Conservation (phyloP, 768 basidiomycete genomes). For the Omphalotus guepiniiformis region DNA sequence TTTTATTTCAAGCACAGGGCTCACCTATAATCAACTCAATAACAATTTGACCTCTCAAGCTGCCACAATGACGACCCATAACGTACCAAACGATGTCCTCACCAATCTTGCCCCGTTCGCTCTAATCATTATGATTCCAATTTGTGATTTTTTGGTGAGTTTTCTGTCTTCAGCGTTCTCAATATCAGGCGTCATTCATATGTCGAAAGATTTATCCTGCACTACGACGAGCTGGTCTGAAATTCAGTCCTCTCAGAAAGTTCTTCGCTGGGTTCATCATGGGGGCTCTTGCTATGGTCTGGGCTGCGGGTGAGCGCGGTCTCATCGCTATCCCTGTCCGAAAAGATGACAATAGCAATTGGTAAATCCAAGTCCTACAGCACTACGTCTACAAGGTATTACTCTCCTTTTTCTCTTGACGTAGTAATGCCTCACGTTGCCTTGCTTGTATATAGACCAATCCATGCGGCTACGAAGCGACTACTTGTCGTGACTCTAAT, state of each 20-base stretch:
- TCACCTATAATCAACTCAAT: constrained; percentile 49
- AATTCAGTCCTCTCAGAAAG: neutral
- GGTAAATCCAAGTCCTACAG: too few species aligned
- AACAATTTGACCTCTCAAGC: constrained; percentile 55
- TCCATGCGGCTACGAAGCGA: neutral
- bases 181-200: too few species aligned
- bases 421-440: neutral
- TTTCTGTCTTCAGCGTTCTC: constrained; percentile 29
- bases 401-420: neutral
- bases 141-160: constrained; percentile 44
- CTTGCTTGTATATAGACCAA: neutral
- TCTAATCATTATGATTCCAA: neutral
- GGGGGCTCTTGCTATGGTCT: neutral
- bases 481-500: neutral
- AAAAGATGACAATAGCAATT: neutral
- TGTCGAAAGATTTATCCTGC: neutral
- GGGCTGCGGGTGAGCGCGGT: neutral
- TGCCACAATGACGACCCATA: constrained; percentile 48
- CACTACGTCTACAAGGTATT: neutral
- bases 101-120: neutral
- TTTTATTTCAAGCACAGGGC: constrained; percentile 36
- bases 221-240: neutral
- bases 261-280: neutral
- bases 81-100: constrained; percentile 51
- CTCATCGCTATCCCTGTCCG: neutral